Conservation (phyloP, 1,139 yeast genomes). For the Nadsonia starkeyi-henricii region DNA sequence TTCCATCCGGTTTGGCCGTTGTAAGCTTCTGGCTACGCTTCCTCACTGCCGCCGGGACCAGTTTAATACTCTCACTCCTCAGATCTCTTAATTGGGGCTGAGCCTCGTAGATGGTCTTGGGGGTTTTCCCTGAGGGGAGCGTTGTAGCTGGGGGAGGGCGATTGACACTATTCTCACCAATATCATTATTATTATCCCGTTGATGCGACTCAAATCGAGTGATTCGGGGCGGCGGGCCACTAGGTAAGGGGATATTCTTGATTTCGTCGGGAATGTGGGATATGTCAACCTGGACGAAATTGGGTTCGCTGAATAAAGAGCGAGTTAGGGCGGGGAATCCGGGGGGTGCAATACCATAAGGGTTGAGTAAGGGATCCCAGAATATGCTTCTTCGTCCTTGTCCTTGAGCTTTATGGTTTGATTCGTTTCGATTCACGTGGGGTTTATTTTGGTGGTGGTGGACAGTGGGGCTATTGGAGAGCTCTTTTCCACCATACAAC, state of each 20-base stretch:
- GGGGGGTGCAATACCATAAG: constrained; percentile 3
- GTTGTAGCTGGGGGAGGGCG: not conserved
- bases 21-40: too few species aligned
- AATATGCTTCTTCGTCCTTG: constrained; percentile 8
- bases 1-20: not conserved
- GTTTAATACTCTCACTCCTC: too few species aligned
- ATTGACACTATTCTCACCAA: not conserved
- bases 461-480: constrained; percentile 11
- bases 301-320: not conserved
- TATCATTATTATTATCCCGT: too few species aligned
- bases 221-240: constrained; percentile 1
- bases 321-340: constrained; percentile 1
- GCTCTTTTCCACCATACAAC: not conserved
- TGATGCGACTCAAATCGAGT: not conserved
- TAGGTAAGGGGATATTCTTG: not conserved
- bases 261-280: constrained; percentile 3
- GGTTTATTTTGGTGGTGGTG: not conserved
- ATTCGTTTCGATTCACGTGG: constrained; percentile 1
- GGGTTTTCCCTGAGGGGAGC: not conserved
- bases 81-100: too few species aligned
- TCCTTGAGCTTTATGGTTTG: constrained; percentile 7
- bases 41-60: too few species aligned
- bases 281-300: not conserved
- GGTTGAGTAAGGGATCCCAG: constrained; percentile 7
- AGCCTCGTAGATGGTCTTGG: too few species aligned